A percentile compares a stretch with the other conserved stretches of the same genome.
These are phyloP conservation scores for Dissophora globulifera DNA, from an alignment of 192 early-diverging fungal species.

Conservation along the genomic window DNA sequence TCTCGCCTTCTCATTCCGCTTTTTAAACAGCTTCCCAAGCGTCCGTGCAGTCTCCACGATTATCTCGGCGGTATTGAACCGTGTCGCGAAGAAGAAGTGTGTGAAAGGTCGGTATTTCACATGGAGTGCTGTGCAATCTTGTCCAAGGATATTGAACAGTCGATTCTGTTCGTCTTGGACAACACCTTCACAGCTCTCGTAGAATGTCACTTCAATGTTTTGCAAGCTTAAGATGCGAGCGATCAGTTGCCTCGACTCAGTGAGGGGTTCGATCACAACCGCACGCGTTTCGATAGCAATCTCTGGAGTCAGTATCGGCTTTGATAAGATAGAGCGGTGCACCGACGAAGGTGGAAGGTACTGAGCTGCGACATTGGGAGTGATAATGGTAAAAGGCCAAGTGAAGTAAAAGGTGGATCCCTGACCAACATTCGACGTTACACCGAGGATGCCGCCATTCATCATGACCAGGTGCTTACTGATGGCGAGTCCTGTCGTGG, in stretches of 20 bases:
- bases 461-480: conserved; percentile 76
- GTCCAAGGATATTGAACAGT: conserved; percentile 4
- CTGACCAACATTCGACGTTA: conserved; percentile 67
- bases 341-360: no score
- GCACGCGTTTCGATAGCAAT: conserved; percentile 17
- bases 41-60: conserved; percentile 30
- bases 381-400: conserved; percentile 35
- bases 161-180: conserved; percentile 27
- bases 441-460: conserved; percentile 74
- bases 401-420: conserved; percentile 80
- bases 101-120: conserved; percentile 33
- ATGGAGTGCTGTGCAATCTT: conserved; percentile 8
- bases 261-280: conserved; percentile 12
- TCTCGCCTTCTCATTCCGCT: conserved; percentile 10
- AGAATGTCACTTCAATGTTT: conserved; percentile 27
- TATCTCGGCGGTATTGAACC: conserved; percentile 11
- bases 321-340: no score
- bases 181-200: conserved; percentile 30
- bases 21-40: conserved; percentile 24
- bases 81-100: conserved; percentile 47
- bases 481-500: conserved; percentile 74
- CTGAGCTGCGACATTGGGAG: no score
- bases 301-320: conserved; percentile 43
- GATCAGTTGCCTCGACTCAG: conserved; percentile 19
- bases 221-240: conserved; percentile 26